Evolutionary conservation across 192 early-diverging fungal species (phyloP), one percentile per base, ranked within the genome.

Genomic region (Umbelopsis sp.): DNA sequence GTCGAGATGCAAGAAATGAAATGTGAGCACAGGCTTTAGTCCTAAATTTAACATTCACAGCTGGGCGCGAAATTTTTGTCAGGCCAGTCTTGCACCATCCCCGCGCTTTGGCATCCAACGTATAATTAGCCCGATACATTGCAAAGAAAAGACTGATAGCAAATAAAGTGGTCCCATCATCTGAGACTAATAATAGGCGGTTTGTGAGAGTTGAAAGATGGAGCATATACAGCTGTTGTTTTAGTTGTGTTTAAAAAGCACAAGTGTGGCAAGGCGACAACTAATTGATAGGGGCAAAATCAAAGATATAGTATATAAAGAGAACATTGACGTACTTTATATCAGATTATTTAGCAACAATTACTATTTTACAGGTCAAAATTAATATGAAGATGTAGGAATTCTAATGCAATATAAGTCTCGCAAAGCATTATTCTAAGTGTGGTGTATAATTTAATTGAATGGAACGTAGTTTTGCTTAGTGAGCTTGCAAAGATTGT

Each of bases 401-500:
- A 35, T 6, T 13, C 16, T 61, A 61, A 11, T 35, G 30, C 33
- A 61, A 25, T n/a, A 27, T 13, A 35, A 35, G 30, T 61, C 55
- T 27, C 18, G 55, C 33, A 35, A 35, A 30, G 55, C 55, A 61
- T 30, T n/a, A 25, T 61, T 61, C 55, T 61, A 61, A 61, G 18
- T 23, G 27, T 4, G 55, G 16, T n/a, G 55, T 61, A 30, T 30
- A 61, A 35, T 12, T 61, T 6, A 41, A 41, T 4, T 27, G 55
- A 18, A 30, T 30, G 27, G 12, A 18, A n/a, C 13, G 11, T 27
- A 61, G 27, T 35, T 30, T 18, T 18, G 30, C 27, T 61, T 61
- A 61, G 25, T 69, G 51, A 16, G 71, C 86, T 46, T 85, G 83
- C 74, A 93, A 73, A 51, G 86, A 79, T 75, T 94, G 90, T 25